Conservation (phyloP, 1,284 basidiomycete genomes). For the Pseudozyma tsukubaensis region DNA sequence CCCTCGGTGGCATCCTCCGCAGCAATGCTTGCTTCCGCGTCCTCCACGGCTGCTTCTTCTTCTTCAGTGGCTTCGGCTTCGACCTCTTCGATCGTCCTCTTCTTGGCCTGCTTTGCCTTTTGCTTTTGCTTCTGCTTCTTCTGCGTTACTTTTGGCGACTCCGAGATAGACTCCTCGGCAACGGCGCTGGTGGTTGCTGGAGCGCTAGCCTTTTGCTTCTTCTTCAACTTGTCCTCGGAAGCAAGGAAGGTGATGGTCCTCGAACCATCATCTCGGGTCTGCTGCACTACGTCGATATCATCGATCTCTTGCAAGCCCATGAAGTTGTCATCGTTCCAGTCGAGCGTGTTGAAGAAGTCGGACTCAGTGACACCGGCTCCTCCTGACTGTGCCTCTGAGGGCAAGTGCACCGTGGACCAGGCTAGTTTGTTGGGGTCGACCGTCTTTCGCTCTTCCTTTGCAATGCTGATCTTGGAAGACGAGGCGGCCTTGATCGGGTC, state of each 20-base stretch:
- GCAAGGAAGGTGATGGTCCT: conserved; percentile 52
- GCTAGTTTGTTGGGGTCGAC: conserved; percentile 41
- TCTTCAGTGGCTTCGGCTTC: conserved; percentile 16
- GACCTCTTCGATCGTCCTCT: conserved; percentile 34
- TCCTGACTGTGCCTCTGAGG: conserved; percentile 43
- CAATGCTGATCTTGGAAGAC: conserved; percentile 1
- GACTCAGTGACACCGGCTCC: conserved; percentile 51
- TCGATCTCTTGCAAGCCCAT: conserved; percentile 66
- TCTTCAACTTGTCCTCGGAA: conserved; percentile 36
- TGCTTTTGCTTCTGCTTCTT: conserved; percentile 3
- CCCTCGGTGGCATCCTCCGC: conserved; percentile 21
- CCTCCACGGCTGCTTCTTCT: conserved; percentile 18
- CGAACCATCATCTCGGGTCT: conserved; percentile 46
- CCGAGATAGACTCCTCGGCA: neutral
- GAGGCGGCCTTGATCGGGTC: conserved; percentile 9
- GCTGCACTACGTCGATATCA: conserved; percentile 57
- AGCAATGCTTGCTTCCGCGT: conserved; percentile 13
- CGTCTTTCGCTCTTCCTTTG: conserved; percentile 22
- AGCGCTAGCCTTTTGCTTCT: conserved; percentile 22
- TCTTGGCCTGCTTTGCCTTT: conserved; percentile 21
- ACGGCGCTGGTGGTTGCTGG: conserved; percentile 11
- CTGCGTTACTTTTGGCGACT: neutral
- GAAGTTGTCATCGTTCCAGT: conserved; percentile 59
- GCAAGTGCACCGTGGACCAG: conserved; percentile 51
- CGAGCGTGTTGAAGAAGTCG: conserved; percentile 46